Evolutionary conservation across 2,329 filamentous ascomycete species (phyloP).

Genomic region (Ophiosphaerella herpotricha): DNA sequence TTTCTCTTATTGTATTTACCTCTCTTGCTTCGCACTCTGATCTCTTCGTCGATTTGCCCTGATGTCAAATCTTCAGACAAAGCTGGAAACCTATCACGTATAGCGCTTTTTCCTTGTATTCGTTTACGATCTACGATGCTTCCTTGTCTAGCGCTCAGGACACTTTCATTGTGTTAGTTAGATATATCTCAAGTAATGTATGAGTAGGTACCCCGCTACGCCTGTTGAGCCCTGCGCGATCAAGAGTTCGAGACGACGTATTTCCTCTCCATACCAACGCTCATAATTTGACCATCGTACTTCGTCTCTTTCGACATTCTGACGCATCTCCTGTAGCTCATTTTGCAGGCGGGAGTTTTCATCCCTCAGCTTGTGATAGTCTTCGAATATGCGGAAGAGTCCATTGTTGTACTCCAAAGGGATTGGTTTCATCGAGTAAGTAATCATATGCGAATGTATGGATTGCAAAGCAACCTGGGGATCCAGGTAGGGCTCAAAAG

Average conservation of each 20-base stretch:
- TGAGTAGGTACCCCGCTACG: slow-evolving; percentile 38
- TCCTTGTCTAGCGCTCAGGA: slow-evolving; percentile 49
- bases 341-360: slow-evolving; percentile 38
- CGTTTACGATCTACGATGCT: slow-evolving; percentile 44
- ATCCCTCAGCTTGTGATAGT: slow-evolving; percentile 43
- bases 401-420: slow-evolving; percentile 42
- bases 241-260: slow-evolving; percentile 51
- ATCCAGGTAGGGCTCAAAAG: slow-evolving; percentile 25
- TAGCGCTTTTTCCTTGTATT: slow-evolving; percentile 18
- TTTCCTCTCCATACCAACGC: slow-evolving; percentile 46
- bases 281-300: slow-evolving; percentile 40
- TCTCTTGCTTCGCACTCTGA: slow-evolving; percentile 28
- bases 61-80: slow-evolving; percentile 8
- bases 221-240: slow-evolving; percentile 49
- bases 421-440: slow-evolving; percentile 24
- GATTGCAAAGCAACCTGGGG: slow-evolving; percentile 30
- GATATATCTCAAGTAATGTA: background rate
- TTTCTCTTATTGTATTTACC: slow-evolving; percentile 14
- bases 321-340: slow-evolving; percentile 32
- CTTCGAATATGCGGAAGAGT: slow-evolving; percentile 50
- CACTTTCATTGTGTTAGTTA: slow-evolving; percentile 19
- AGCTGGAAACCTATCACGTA: too few species aligned
- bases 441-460: slow-evolving; percentile 32
- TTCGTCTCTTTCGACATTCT: slow-evolving; percentile 33
- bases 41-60: slow-evolving; percentile 30